These are phyloP conservation scores for Diutina mesorugosa DNA, from an alignment of 1,139 yeast genomes.

Conservation along the genomic window DNA sequence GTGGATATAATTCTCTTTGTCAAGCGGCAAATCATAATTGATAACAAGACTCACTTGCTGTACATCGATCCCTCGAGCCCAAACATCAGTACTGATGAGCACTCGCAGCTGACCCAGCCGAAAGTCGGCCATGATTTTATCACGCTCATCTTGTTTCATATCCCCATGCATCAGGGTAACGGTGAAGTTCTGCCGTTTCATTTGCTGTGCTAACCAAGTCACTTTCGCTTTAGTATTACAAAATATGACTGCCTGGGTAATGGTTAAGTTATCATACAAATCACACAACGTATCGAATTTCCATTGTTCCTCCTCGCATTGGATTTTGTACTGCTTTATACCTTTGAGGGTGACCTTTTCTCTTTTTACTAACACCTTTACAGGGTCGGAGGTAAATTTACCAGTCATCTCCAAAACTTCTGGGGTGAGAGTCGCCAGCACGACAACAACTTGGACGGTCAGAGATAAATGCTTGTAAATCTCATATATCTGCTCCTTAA, in stretches of 20 bases:
- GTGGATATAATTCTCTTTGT: constrained; percentile 82
- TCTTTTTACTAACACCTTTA: constrained; percentile 77
- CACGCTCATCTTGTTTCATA: constrained; percentile 90
- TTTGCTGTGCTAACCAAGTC: constrained; percentile 76
- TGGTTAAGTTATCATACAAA: constrained; percentile 82
- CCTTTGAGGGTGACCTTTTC: constrained; percentile 87
- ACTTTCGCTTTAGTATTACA: constrained; percentile 90
- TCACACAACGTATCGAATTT: constrained; percentile 92
- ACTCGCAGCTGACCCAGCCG: constrained; percentile 71
- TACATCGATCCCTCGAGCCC: constrained; percentile 97
- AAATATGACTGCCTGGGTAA: constrained; percentile 92
- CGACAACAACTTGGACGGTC: constrained; percentile 81
- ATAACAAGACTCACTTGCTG: constrained; percentile 94
- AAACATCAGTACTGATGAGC: constrained; percentile 86
- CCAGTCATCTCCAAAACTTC: constrained; percentile 80
- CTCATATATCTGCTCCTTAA: constrained; percentile 86
- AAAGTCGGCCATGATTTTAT: constrained; percentile 78
- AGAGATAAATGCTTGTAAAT: constrained; percentile 72
- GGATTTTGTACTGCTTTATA: constrained; percentile 74
- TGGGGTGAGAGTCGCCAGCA: constrained; percentile 80
- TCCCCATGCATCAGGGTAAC: constrained; percentile 96
- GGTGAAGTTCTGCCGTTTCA: constrained; percentile 71
- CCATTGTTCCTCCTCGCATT: constrained; percentile 90
- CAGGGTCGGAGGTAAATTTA: constrained; percentile 85
- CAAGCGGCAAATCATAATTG: constrained; percentile 80